Base-by-base conservation (phyloP, 2,329 filamentous ascomycete genomes). In the Beauveria australis region DNA sequence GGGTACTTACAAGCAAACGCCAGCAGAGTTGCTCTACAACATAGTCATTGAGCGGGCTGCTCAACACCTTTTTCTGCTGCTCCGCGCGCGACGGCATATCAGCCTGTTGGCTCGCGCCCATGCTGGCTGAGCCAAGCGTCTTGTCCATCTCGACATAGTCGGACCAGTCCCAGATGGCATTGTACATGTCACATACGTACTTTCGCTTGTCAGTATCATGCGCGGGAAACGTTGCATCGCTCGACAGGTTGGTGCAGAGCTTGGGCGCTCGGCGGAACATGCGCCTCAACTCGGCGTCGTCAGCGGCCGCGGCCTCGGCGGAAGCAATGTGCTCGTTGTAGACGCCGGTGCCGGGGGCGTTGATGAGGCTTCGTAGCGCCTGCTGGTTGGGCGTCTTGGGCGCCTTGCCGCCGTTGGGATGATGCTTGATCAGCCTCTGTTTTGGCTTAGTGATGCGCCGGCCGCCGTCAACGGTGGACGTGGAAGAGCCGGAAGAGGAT, bases 1-100 rank as follows among this genome's bases (percentile, higher is more conserved):
- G 22, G 22, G 7, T 41, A 64, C 64, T 46, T 60, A 68, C 66
- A 58, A 69, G 54, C 18, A 69, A 60, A 5, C 62, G 64, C 68
- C 68, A 69, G 46, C 64, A 67, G n/a, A 69, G 46, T 53, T 55
- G 61, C 18, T 69, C 66, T 1, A 67, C 60, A 12, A 64, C 61
- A 22, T 67, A 64, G 47, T 69, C 65, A 44, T 61, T 64, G 3
- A 65, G 63, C 3, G 63, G 51, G 16, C 63, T 63, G 16, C 67
- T 62, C n/a, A 68, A 28, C 0, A 68, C 64, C 51, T 60, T 63
- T 40, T 53, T 61, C 59, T 68, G 67, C 61, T 68, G 66, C 33
- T 44, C 56, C 5, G 61, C 33, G 1, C 64, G 22, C 10, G 66
- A 47, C 2, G 64, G 66, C 18, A 18, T 12, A 33, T 33, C 3